Percentiles rank a stretch among this genome's conserved stretches.
These are phyloP conservation scores for Brassica rapa DNA, from an alignment of 345 rosid species.

Conservation along the genomic window DNA sequence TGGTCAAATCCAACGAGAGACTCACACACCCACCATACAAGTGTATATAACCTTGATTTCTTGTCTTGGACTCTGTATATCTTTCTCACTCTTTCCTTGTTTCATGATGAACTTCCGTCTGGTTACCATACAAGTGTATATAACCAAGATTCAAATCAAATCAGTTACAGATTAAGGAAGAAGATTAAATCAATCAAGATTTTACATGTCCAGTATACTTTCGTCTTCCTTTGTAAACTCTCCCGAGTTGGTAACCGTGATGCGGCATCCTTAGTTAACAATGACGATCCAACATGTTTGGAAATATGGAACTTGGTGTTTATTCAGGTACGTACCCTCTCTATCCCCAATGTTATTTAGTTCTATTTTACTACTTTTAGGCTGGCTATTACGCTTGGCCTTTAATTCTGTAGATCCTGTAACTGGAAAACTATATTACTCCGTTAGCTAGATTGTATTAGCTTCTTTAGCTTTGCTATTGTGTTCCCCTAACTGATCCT, in stretches of 20 bases:
- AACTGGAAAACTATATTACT: too few species aligned
- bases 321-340: not conserved
- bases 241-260: slow-evolving; percentile 87
- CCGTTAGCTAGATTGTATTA: too few species aligned
- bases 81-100: slow-evolving; percentile 93
- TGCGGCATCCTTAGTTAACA: slow-evolving; percentile 78
- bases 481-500: not conserved
- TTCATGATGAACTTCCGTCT: slow-evolving; percentile 98
- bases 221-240: slow-evolving; percentile 88
- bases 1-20: not conserved
- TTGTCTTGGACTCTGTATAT: slow-evolving; percentile 84
- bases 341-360: not conserved
- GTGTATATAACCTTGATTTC: slow-evolving; percentile 76
- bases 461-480: not conserved
- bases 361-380: not conserved
- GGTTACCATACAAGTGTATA: not conserved
- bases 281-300: slow-evolving; percentile 92
- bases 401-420: too few species aligned
- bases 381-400: not conserved
- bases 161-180: not conserved
- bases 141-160: slow-evolving; percentile 1
- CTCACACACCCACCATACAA: not conserved
- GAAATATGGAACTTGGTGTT: slow-evolving; percentile 71
- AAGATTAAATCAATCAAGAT: not conserved
- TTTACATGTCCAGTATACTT: slow-evolving; percentile 84